Base-by-base conservation (phyloP, 495 filamentous ascomycete genomes). In the Aspergillus ellipticus region DNA sequence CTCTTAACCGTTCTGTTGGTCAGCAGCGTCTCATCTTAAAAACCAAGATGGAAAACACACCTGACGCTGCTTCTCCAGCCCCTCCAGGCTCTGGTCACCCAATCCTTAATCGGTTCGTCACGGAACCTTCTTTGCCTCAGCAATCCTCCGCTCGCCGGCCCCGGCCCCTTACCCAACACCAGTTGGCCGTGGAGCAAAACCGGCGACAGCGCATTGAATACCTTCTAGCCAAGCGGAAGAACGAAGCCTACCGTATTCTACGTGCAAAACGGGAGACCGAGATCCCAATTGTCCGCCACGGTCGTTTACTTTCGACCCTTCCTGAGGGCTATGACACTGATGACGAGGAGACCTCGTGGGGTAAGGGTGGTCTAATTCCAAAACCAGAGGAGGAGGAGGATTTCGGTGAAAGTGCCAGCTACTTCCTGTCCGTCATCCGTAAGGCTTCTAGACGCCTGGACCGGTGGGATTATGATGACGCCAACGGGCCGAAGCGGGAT, bases 171-270 rank as follows among this genome's bases (percentile, higher is more conserved):
- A 98, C 94, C 0, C 88, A 90, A 9, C 94, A 98, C 68, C 94
- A 98, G 64, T 77, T 96, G 26, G 94, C 92, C 7, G 89, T 97
- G 4, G 90, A 96, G 61, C 83, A 87, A 45, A 96, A 96, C 66
- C 82, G 95, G 8, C 88, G 85, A 35, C 85, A 94, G 68, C 87
- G 90, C 13, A 89, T 96, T 41, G 88, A 96, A 49, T 89, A 94
- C 63, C 85, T 94, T 42, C 82, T 98, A 28, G 85, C 88, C 17
- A 89, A 88, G 42, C 74, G 91, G 31, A 83, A 81, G 55, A 77
- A 72, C 49, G 76, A 83, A 52, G 83, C 87, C 53, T 85, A 84
- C 56, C 72, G 75, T 31, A 73, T 86, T 3, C 81, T 88, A 11
- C 84, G 73, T 77, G 66, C 64, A 59, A 57, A 86, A 85, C 50